Percentiles rank a stretch among this genome's conserved stretches.
Evolutionary conservation across 345 rosid species (phyloP).

Genomic region (Angophora floribunda): DNA sequence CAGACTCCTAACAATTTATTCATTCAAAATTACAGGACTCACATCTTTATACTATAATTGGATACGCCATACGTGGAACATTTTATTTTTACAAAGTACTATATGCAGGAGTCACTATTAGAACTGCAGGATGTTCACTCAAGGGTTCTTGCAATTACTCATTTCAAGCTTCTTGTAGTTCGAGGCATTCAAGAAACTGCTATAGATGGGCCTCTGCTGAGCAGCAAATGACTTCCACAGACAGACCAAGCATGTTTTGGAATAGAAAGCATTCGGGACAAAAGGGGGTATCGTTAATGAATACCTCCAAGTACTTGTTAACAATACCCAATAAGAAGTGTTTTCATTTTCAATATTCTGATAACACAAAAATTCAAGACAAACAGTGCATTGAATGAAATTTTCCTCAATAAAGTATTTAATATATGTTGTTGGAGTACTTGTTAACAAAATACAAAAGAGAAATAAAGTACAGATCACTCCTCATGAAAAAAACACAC

Average conservation of each 20-base stretch:
- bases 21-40: background rate
- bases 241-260: background rate
- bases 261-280: background rate
- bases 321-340: background rate
- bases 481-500: background rate
- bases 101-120: no score
- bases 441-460: background rate
- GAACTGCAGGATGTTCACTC: background rate
- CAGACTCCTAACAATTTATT: background rate
- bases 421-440: background rate
- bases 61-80: background rate
- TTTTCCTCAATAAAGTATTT: background rate
- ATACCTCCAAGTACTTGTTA: background rate
- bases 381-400: background rate
- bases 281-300: background rate
- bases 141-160: background rate
- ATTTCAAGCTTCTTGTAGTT: background rate
- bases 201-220: background rate
- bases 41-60: background rate
- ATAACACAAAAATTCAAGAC: background rate
- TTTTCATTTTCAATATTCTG: background rate
- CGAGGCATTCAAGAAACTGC: background rate
- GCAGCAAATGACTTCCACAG: background rate
- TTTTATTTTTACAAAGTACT: background rate
- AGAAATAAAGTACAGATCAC: background rate